Evolutionary conservation across 495 filamentous ascomycete species (phyloP).

Genomic region (Aspergillus bertholletiae): DNA sequence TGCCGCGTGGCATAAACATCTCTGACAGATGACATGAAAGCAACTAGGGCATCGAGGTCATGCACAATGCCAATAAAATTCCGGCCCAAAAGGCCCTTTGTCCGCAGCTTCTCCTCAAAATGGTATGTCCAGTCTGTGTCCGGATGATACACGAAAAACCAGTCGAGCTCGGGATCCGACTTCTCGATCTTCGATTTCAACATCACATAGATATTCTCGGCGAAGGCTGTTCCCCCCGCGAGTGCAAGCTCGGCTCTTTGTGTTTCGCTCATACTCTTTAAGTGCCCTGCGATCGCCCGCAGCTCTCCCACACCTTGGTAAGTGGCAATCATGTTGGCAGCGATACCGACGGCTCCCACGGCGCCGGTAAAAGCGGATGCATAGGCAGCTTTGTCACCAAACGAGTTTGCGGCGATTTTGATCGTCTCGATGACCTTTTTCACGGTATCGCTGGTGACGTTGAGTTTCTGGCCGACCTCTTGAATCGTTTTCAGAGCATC

Average conservation of each 20-base stretch:
- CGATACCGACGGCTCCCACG: background rate
- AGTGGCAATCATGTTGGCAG: background rate
- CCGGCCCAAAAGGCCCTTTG: background rate
- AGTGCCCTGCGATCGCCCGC: constrained; percentile 1
- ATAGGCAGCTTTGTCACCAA: constrained; percentile 1
- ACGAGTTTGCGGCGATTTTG: constrained; percentile 1
- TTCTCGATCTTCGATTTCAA: constrained; percentile 5
- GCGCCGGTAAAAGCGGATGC: background rate
- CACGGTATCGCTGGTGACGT: background rate
- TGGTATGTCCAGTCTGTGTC: constrained; percentile 7
- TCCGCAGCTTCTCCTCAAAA: constrained; percentile 1
- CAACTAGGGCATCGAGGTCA: constrained; percentile 1
- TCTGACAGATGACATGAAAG: background rate
- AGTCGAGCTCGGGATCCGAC: background rate
- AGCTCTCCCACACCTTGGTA: constrained; percentile 2
- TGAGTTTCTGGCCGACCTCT: background rate
- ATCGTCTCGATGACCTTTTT: background rate
- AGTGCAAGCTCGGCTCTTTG: background rate
- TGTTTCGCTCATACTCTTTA: background rate
- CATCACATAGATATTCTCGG: constrained; percentile 4
- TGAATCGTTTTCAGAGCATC: background rate
- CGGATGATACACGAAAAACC: constrained; percentile 8
- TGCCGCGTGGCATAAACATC: background rate
- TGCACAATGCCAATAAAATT: constrained; percentile 4
- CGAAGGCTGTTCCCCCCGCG: background rate